Evolutionary conservation across 306 rosid genomes (phyloP), one percentile per base, ranked within the genome.

Genomic region (Boehmeria nivea): DNA sequence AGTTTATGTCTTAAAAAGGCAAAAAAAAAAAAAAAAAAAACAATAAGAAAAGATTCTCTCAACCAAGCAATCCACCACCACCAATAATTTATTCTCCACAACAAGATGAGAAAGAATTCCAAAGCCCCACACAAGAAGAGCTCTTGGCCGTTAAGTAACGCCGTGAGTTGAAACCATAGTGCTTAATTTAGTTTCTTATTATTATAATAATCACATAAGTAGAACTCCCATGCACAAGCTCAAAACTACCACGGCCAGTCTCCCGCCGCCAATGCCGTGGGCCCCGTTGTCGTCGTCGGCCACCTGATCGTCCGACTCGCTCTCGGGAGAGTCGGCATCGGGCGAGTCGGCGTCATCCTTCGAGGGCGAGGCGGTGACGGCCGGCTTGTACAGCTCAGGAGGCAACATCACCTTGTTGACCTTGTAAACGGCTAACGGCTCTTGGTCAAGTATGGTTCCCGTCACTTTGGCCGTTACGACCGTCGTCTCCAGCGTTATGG

Each of bases 361-460:
- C 74, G 75, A 0, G 77, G 75, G 53, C 15, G 65, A 64, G 0
- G 79, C 1, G 12, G 64, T 70, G 13, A 5, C 49, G 0, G 36
- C 48, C 1, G 19, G 64, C 83, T 91, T 91, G 24, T 76, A 91
- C 71, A 91, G 39, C 61, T 87, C 99, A 31, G 54, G 65, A 0
- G 99, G 99, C 84, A 78, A 12, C 85, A 91, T 49, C 0, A 91
- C 89, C 68, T 82, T 87, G 58, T 72, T 53, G 13, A 87, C 49
- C 83, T 84, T 83, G 17, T 84, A 91, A 2, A 81, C 71, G 12
- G 85, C 89, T 25, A 84, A 58, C 7, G 99, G 99, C 11, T 91
- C 99, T 34, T 85, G 69, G 18, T 91, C 99, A 11, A 82, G 71
- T 54, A 87, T 24, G 2, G 99, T 91, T 14, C 93, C 95, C 1